A percentile compares a stretch with the other conserved stretches of the same genome.
These are phyloP conservation scores for Acarospora socialis DNA, from an alignment of 2,329 filamentous ascomycete species.

Conservation along the genomic window DNA sequence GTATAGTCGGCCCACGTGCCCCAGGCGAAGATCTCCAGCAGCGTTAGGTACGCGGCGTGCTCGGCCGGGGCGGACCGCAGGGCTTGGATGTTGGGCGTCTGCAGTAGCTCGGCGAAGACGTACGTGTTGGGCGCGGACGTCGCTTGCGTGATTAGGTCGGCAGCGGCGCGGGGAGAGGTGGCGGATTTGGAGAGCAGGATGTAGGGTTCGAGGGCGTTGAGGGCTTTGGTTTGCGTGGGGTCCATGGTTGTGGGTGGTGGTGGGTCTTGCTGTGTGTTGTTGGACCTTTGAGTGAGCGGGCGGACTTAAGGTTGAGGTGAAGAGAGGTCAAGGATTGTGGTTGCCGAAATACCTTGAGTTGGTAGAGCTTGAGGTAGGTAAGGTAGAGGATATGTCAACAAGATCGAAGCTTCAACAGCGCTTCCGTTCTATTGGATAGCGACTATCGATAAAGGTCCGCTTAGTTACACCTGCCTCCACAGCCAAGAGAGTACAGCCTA, in stretches of 20 bases:
- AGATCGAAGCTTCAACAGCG: too few species aligned
- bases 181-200: slow-evolving; percentile 77
- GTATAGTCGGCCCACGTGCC: slow-evolving; percentile 75
- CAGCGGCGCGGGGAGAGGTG: slow-evolving; percentile 66
- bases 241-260: slow-evolving; percentile 23
- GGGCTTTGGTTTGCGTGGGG: slow-evolving; percentile 34
- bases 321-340: too few species aligned
- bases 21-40: slow-evolving; percentile 83
- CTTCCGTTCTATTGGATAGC: too few species aligned
- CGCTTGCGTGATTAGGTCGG: slow-evolving; percentile 73
- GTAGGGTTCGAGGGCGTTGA: slow-evolving; percentile 64
- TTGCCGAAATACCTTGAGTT: too few species aligned
- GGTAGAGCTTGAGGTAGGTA: too few species aligned
- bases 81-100: slow-evolving; percentile 62
- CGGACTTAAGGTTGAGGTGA: too few species aligned
- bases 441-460: too few species aligned
- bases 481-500: too few species aligned
- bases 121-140: slow-evolving; percentile 83
- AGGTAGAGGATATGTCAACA: too few species aligned
- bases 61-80: slow-evolving; percentile 49
- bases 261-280: slow-evolving; percentile 2
- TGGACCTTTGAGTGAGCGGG: slow-evolving; percentile 2
- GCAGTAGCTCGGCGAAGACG: slow-evolving; percentile 86
- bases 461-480: too few species aligned
- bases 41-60: slow-evolving; percentile 46